Conservation (phyloP, 2,329 filamentous ascomycete genomes). For the Lachnellula arida region DNA sequence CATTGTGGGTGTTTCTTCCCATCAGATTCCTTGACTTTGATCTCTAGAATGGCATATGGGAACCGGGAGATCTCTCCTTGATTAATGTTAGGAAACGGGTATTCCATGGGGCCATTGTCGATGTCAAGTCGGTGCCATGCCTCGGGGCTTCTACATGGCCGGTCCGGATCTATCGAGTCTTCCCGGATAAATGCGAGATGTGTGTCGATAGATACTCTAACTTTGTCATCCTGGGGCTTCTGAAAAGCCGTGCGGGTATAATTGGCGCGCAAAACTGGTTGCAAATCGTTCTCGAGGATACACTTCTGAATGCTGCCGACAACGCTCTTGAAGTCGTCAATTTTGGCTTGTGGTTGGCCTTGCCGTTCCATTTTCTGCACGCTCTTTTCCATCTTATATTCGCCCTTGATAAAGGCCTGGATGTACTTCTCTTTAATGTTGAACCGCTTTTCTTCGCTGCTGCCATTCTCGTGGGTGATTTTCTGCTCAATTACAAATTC, state of each 20-base stretch:
- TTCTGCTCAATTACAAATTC: conserved; percentile 90
- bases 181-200: conserved; percentile 82
- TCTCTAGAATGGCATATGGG: conserved; percentile 85
- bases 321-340: conserved; percentile 65
- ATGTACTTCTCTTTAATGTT: conserved; percentile 93
- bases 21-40: conserved; percentile 72
- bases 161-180: conserved; percentile 69
- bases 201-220: conserved; percentile 90
- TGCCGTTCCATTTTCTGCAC: conserved; percentile 81
- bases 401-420: conserved; percentile 76
- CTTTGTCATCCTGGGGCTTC: conserved; percentile 84
- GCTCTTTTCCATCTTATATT: conserved; percentile 90
- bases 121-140: conserved; percentile 93
- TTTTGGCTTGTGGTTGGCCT: conserved; percentile 60
- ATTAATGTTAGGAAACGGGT: conserved; percentile 81
- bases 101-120: conserved; percentile 75
- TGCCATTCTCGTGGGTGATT: conserved; percentile 69
- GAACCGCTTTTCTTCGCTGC: conserved; percentile 74
- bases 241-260: conserved; percentile 95
- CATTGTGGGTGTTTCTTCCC: conserved; percentile 70
- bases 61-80: conserved; percentile 90
- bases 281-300: conserved; percentile 69
- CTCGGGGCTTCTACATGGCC: conserved; percentile 83
- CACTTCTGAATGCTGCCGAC: conserved; percentile 76
- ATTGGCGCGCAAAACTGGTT: conserved; percentile 85